These are phyloP conservation scores for Starmerella cellae DNA, from an alignment of 805 yeast species.

Conservation along the genomic window DNA sequence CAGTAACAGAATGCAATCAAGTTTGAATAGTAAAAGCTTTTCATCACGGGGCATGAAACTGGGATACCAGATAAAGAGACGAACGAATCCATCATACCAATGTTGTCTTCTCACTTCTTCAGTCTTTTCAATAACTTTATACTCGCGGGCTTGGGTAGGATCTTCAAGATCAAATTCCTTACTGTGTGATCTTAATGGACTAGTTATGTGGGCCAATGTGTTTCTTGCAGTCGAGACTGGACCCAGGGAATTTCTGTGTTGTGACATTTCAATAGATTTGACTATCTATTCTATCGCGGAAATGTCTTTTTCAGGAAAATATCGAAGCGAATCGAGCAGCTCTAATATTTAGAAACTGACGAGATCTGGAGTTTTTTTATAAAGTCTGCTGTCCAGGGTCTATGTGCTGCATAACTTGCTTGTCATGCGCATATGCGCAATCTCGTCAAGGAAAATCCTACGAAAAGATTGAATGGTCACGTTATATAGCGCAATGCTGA, in stretches of 20 bases:
- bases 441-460: background rate
- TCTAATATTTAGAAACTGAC: too few species aligned
- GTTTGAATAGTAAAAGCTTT: constrained; percentile 25
- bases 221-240: too few species aligned
- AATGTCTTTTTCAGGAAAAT: too few species aligned
- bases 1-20: constrained; percentile 26
- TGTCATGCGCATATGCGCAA: background rate
- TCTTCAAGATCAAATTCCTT: background rate
- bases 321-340: too few species aligned
- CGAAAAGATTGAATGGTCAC: background rate
- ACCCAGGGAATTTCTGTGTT: too few species aligned
- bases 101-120: constrained; percentile 9
- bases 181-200: too few species aligned
- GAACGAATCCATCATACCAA: constrained; percentile 24
- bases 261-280: too few species aligned
- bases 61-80: constrained; percentile 27
- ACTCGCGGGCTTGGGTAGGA: background rate
- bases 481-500: background rate
- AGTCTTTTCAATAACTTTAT: constrained; percentile 1
- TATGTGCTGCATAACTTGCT: too few species aligned
- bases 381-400: too few species aligned
- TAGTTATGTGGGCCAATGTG: too few species aligned
- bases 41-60: constrained; percentile 19
- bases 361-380: too few species aligned
- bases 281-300: too few species aligned